Evolutionary conservation across 2,329 filamentous ascomycete genomes (phyloP), one percentile per base, ranked within the genome.

Genomic region (Microcyclospora pomicola): DNA sequence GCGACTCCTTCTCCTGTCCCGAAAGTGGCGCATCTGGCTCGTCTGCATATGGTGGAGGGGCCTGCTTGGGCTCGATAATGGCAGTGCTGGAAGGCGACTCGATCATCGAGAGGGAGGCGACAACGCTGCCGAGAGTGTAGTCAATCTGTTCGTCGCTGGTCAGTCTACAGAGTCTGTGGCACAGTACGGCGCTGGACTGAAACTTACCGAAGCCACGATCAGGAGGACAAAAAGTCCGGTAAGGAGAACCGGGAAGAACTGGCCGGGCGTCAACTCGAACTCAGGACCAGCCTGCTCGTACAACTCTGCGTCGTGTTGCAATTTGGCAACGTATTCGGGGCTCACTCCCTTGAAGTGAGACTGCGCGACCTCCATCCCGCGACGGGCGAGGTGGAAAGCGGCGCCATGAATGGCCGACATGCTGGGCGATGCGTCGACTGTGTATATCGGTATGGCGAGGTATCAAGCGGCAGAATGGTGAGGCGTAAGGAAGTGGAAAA

Each of bases 101-200:
- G 49, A 82, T 66, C 60, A 76, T 74, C 43, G 75, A 67, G 31
- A 82, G 67, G 5, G 73, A 73, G 2, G 72, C 67, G 33, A 81
- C 62, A 38, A 82, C 64, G 40, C 68, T 59, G 39, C 69, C 69
- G 46, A 77, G 70, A 33, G 72, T 75, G 60, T 81, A 82, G 33
- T 49, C 46, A 42, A 59, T 47, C 52, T 56, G 35, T 34, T 15
- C 16, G 38, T 38, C 38, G 42, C 41, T 35, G 9, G 11, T 16
- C 4, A 27, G 15, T 36, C 13, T 6, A 39, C 38, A 31, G 12
- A 12, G 27, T 9, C 19, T 9, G 19, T 24, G 19, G 19, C 19
- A 24, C 19, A 24, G 19, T 24, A 24, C 19, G 19, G 4, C 19
- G 19, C 7, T 24, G 19, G 7, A 24, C 4, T 24, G 19, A 38